Evolutionary conservation across 148 eudicot species (phyloP).

Genomic region (Chenopodium suecicum): DNA sequence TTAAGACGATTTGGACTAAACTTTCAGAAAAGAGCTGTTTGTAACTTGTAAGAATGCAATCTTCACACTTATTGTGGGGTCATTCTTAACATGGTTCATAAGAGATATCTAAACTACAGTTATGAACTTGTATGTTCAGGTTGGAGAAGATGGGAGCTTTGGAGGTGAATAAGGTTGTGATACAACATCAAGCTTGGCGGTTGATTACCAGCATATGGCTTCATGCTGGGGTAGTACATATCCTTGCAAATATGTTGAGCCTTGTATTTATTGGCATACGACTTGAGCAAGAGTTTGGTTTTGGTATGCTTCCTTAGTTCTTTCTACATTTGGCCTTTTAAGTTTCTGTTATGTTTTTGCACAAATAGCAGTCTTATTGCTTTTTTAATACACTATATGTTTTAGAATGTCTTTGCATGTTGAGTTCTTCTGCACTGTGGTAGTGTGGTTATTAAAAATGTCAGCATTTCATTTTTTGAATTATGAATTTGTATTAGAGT

Average conservation of each 20-base stretch:
- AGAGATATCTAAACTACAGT: constrained; percentile 3
- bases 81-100: background rate
- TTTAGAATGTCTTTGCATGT: background rate
- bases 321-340: background rate
- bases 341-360: background rate
- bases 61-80: background rate
- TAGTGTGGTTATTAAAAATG: background rate
- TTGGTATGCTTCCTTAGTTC: constrained; percentile 44
- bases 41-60: background rate
- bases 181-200: constrained; percentile 61
- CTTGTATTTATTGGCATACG: constrained; percentile 74
- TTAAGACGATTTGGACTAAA: background rate
- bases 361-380: background rate
- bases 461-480: background rate
- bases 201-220: constrained; percentile 68
- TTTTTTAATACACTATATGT: background rate
- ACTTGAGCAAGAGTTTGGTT: constrained; percentile 87
- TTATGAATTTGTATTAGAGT: background rate
- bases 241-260: constrained; percentile 79
- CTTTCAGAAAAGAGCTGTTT: background rate
- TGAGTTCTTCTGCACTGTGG: background rate
- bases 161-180: constrained; percentile 49
- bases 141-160: constrained; percentile 70
- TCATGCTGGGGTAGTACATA: constrained; percentile 85
- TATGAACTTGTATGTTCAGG: constrained; percentile 31